Evolutionary conservation across 495 filamentous ascomycete genomes (phyloP), one percentile per base, ranked within the genome.

Genomic region (Podospora australis): DNA sequence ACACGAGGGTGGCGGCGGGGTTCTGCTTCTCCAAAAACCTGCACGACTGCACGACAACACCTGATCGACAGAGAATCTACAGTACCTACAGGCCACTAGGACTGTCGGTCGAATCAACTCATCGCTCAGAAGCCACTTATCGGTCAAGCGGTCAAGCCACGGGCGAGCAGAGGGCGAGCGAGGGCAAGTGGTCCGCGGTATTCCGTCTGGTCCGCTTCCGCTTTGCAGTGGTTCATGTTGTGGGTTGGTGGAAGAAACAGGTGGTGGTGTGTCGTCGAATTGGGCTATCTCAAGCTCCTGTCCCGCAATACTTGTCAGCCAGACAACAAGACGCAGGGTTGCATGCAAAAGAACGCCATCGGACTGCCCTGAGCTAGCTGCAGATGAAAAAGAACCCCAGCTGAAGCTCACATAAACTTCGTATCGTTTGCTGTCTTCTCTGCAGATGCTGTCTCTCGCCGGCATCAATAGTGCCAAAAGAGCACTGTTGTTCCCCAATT

Each of bases 401-500:
- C 39, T 42, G 39, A 42, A 24, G 39, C 19, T 9, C 39, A 26
- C 40, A 43, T 16, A 22, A 43, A 16, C 13, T 8, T 16, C 6
- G 4, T 16, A 36, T 10, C 13, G 11, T 36, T 6, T 30, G 11
- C 34, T n/a, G n/a, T n/a, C 13, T 14, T 11, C 30, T 3, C 16
- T 14, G 11, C 30, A 34, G 30, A 34, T 34, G 30, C 16, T 34
- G 30, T 34, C 30, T 14, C 16, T 11, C 11, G 11, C 30, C 32
- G 19, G 23, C 20, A 14, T 43, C 40, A 43, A 43, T 43, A 43
- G 40, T 16, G 25, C 40, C 40, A 43, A 43, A 28, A 26, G 10
- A 9, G 40, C 25, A 14, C 9, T 52, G 25, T 8, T 46, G 42
- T 24, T 52, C 41, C 48, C 42, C 41, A 41, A 28, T 26, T 48